Percentiles rank a stretch among this genome's conserved stretches.
Conservation (phyloP, 2,329 filamentous ascomycete genomes). For the Penicillium sp. region DNA sequence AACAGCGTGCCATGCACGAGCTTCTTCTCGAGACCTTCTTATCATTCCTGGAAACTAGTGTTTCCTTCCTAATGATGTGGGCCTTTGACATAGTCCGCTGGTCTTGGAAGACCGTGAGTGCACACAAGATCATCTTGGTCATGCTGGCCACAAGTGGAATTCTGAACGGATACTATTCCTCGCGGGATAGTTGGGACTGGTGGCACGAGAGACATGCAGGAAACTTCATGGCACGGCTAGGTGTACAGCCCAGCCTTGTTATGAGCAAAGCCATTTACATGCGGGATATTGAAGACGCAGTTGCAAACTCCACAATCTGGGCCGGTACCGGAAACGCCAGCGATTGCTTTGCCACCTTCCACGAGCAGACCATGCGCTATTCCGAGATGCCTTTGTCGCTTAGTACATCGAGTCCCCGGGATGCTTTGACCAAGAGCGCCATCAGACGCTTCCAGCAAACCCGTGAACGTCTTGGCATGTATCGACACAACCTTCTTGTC, state of each 20-base stretch:
- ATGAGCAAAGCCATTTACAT: conserved; percentile 88
- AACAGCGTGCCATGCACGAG: conserved; percentile 59
- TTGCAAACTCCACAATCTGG: conserved; percentile 39
- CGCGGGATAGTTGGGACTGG: conserved; percentile 72
- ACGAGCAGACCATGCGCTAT: conserved; percentile 40
- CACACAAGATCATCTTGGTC: conserved; percentile 70
- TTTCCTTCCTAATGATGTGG: conserved; percentile 76
- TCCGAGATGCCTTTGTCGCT: conserved; percentile 32
- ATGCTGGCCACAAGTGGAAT: conserved; percentile 67
- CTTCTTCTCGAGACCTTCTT: conserved; percentile 70
- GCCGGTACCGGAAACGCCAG: conserved; percentile 29
- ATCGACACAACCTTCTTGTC: conserved; percentile 86
- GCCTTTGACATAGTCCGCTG: conserved; percentile 64
- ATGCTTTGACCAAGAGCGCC: conserved; percentile 33
- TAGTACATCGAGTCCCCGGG: conserved; percentile 26
- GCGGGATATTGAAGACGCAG: conserved; percentile 70
- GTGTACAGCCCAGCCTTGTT: conserved; percentile 71
- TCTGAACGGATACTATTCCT: conserved; percentile 72
- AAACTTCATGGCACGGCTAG: conserved; percentile 77
- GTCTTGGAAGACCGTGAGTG: conserved; percentile 65
- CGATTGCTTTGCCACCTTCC: conserved; percentile 46
- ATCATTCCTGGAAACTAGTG: conserved; percentile 71
- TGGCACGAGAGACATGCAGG: conserved; percentile 79
- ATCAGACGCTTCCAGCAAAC: conserved; percentile 68
- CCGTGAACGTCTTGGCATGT: conserved; percentile 76